Evolutionary conservation across 1,284 basidiomycete genomes (phyloP).

Genomic region (Pyrrhoderma noxium): DNA sequence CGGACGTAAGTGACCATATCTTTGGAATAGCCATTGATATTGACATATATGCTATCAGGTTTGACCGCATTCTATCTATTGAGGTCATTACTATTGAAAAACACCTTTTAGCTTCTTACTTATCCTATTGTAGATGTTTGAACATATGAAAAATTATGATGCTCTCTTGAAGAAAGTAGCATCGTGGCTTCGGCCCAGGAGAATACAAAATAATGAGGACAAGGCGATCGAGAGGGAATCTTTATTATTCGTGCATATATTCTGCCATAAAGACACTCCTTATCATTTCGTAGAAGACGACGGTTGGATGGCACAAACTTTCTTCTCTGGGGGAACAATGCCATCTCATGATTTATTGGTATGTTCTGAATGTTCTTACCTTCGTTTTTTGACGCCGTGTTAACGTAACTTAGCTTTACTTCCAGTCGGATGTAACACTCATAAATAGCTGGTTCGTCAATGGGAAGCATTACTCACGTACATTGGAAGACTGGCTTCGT

Average conservation of each 20-base stretch:
- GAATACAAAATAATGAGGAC: constrained; percentile 14
- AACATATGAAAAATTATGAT: constrained; percentile 79
- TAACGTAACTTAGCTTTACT: constrained; percentile 42
- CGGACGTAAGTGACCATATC: constrained; percentile 35
- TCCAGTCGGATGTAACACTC: constrained; percentile 59
- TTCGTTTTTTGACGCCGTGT: background rate
- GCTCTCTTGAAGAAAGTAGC: constrained; percentile 58
- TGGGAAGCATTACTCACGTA: constrained; percentile 61
- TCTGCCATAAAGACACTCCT: constrained; percentile 61
- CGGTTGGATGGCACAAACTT: constrained; percentile 74
- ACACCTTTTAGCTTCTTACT: background rate
- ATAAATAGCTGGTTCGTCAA: constrained; percentile 58
- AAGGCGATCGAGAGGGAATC: constrained; percentile 32
- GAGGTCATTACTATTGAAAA: constrained; percentile 35
- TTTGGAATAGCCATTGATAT: background rate
- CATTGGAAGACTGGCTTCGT: constrained; percentile 64
- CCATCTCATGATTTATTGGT: constrained; percentile 64
- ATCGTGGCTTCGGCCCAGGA: constrained; percentile 48
- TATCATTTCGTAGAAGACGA: constrained; percentile 72
- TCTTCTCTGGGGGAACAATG: constrained; percentile 69
- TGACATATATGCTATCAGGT: constrained; percentile 33
- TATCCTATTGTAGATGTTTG: constrained; percentile 53
- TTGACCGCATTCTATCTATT: constrained; percentile 70
- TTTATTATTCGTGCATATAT: constrained; percentile 69
- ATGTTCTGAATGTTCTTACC: constrained; percentile 16